Base-by-base conservation (phyloP, 2,329 filamentous ascomycete species). In the Fusarium aywerte region DNA sequence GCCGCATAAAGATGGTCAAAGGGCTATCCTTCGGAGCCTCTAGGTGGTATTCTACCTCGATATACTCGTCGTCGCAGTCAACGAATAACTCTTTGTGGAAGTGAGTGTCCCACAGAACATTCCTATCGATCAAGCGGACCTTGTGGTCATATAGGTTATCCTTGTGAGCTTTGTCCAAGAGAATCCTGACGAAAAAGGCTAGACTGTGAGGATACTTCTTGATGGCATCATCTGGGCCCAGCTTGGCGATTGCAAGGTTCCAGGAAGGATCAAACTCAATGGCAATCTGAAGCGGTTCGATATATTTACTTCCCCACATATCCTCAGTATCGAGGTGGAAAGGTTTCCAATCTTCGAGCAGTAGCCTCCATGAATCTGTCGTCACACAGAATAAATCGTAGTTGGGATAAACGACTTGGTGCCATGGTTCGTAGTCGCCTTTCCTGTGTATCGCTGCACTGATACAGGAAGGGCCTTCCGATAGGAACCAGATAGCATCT, bases 121-220 rank as follows among this genome's bases (percentile, higher is more conserved):
- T 36, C 23, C 8, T 48, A 18, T 48, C 32, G 21, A 48, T 23
- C 21, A 48, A 31, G 1, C 3, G 20, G 16, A 48, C 15, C n/a
- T n/a, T n/a, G n/a, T n/a, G n/a, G 2, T 2, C 2, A 3, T 35
- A n/a, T 7, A 10, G 13, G 11, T 1, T 0, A 9, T 25, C 0
- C 31, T 20, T 23, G 7, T 36, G 11, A 12, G 21, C 45, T 0
- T n/a, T 20, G 2, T 48, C 45, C 1, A 48, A 23, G n/a, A 48
- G 45, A 13, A 35, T 27, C 20, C 31, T 35, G 20, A 48, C 35
- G 15, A 48, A 18, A 36, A 48, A 48, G 9, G 45, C 21, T 31
- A 48, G 18, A 15, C 29, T 9, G 2, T 29, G 31, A 23, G 16
- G 29, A 25, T 35, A 36, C 3, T 48, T 12, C 2, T 4, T 16